Conservation (phyloP, 1,284 basidiomycete species). For the Sporisorium graminicola region DNA sequence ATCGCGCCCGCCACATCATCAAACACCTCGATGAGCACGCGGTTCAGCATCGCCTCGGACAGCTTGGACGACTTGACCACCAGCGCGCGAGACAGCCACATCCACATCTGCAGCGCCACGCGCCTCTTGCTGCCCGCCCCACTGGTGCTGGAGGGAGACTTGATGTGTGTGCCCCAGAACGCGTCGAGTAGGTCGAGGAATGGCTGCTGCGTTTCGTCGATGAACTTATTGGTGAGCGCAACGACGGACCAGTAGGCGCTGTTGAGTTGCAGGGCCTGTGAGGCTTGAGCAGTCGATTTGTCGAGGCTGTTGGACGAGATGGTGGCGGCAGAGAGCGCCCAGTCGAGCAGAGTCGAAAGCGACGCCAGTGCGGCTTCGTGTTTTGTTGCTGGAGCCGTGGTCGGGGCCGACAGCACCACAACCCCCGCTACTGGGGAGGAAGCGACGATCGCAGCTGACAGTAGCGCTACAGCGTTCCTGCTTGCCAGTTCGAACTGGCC, state of each 20-base stretch:
- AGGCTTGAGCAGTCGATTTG: background rate
- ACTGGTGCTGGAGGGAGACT: slow-evolving; percentile 11
- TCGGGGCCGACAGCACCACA: background rate
- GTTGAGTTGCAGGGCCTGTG: slow-evolving; percentile 34
- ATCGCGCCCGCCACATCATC: slow-evolving; percentile 21
- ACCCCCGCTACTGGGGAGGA: slow-evolving; percentile 23
- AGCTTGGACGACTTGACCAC: slow-evolving; percentile 49
- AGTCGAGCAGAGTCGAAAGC: slow-evolving; percentile 28
- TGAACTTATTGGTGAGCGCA: slow-evolving; percentile 58
- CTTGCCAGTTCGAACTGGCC: slow-evolving; percentile 5
- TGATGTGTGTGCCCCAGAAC: slow-evolving; percentile 44
- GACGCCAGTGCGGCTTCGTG: slow-evolving; percentile 28
- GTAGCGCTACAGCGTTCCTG: slow-evolving; percentile 28
- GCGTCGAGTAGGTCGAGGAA: slow-evolving; percentile 44
- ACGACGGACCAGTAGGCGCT: slow-evolving; percentile 26
- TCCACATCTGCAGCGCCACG: slow-evolving; percentile 54
- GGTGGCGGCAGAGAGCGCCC: slow-evolving; percentile 19
- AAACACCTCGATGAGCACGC: slow-evolving; percentile 51
- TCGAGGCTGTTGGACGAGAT: background rate
- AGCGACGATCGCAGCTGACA: slow-evolving; percentile 41
- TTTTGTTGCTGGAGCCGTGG: slow-evolving; percentile 1
- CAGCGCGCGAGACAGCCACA: slow-evolving; percentile 57
- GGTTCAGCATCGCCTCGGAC: slow-evolving; percentile 54
- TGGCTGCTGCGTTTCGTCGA: slow-evolving; percentile 31
- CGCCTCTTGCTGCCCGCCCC: background rate